A percentile compares a stretch with the other conserved stretches of the same genome.
Evolutionary conservation across 352 stramenopile species (phyloP).

Genomic region (Pythium pyrilobum): DNA sequence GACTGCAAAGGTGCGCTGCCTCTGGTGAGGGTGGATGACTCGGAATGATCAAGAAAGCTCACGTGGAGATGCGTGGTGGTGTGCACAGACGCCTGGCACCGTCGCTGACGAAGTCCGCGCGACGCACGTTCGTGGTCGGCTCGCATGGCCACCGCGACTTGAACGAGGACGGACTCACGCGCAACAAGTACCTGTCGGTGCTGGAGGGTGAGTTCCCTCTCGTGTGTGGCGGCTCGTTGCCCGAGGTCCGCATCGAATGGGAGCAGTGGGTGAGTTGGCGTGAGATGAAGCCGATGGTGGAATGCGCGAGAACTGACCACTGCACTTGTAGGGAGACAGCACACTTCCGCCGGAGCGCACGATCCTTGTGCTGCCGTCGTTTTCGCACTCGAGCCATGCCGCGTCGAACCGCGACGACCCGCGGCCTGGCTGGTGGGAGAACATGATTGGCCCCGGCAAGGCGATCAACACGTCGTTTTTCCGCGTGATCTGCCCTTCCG

Average conservation of each 20-base stretch:
- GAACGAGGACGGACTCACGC: slow-evolving; percentile 27
- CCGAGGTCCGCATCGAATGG: slow-evolving; percentile 64
- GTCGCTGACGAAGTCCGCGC: not conserved
- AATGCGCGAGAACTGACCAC: not conserved
- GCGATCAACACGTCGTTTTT: slow-evolving; percentile 88
- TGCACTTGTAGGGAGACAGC: slow-evolving; percentile 38
- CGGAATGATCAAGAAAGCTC: not conserved
- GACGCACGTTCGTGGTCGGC: slow-evolving; percentile 36
- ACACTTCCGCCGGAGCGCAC: slow-evolving; percentile 64
- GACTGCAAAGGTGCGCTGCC: slow-evolving; percentile 12
- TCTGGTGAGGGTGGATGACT: not conserved
- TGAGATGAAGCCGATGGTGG: no score
- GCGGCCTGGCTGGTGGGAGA: slow-evolving; percentile 82
- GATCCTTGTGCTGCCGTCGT: slow-evolving; percentile 78
- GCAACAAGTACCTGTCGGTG: slow-evolving; percentile 73
- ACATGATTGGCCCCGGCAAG: slow-evolving; percentile 83
- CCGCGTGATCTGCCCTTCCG: slow-evolving; percentile 79
- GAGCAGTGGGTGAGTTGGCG: slow-evolving; percentile 55
- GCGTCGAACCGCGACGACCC: slow-evolving; percentile 78
- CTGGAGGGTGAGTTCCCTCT: slow-evolving; percentile 58
- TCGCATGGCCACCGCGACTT: slow-evolving; percentile 21
- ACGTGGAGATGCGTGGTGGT: not conserved
- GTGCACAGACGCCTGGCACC: slow-evolving; percentile 9
- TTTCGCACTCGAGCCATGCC: slow-evolving; percentile 83
- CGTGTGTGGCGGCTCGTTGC: slow-evolving; percentile 45